Evolutionary conservation across 306 rosid genomes (phyloP).

Genomic region (Abrus pulchellus): DNA sequence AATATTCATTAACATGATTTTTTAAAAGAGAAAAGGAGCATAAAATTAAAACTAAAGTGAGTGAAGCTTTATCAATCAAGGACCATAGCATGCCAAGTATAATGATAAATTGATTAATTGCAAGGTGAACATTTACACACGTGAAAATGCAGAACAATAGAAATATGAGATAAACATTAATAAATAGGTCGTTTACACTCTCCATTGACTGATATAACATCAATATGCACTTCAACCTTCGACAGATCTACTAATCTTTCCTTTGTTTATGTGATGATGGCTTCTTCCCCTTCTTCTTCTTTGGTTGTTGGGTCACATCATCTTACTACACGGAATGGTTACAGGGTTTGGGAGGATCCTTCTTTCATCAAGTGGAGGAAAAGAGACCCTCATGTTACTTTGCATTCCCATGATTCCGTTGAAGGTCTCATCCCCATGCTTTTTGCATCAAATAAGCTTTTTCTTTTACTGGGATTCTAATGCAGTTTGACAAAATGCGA

Average conservation of each 20-base stretch:
- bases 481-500: background rate
- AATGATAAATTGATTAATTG: too few relatives aligned
- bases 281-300: conserved; percentile 50
- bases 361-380: conserved; percentile 91
- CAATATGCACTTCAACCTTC: background rate
- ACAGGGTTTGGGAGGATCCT: conserved; percentile 91
- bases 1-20: too few relatives aligned
- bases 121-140: too few relatives aligned
- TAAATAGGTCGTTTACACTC: background rate
- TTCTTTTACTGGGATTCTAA: background rate
- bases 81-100: too few relatives aligned
- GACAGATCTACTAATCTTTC: conserved; percentile 12
- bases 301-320: conserved; percentile 56
- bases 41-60: too few relatives aligned
- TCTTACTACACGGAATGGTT: conserved; percentile 61
- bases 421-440: conserved; percentile 63
- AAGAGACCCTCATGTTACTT: conserved; percentile 84
- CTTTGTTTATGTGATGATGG: conserved; percentile 37
- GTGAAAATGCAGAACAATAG: too few relatives aligned
- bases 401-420: conserved; percentile 89
- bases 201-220: background rate
- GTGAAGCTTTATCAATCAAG: too few relatives aligned
- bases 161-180: too few relatives aligned
- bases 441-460: background rate
- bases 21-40: too few relatives aligned